Base-by-base conservation (phyloP, 176 grass and related monocot species). In the Tuctoria greenei region DNA sequence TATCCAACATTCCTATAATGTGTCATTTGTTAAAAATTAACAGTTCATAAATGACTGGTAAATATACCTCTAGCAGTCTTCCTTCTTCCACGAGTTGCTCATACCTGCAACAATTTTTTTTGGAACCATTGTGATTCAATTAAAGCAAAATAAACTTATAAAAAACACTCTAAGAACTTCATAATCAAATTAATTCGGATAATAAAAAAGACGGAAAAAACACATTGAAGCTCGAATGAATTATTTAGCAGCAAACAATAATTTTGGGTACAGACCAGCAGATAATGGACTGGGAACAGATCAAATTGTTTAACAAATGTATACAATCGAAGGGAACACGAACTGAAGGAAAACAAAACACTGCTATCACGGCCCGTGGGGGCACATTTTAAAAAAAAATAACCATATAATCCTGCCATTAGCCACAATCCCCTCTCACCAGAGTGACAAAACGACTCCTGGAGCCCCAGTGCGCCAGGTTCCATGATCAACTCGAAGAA, bases 61-160 rank as follows among this genome's bases (percentile, higher is more conserved):
- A 61, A 67, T 41, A 58, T 93, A 94, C 95, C 95, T 98, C 95
- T 76, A 98, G 77, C 35, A 98, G 73, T 67, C 90, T 94, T 65
- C 88, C 91, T 82, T 94, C 89, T 79, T 98, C 86, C 64, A 92
- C 71, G 66, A 98, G 93, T 49, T 93, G 91, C 78, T 98, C 95
- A 27, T 93, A 97, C 85, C 95, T 97, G 88, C 80, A 86, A 35
- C 2, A 26, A 87, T 83, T 79, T 60, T 15, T 26, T 39, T 68
- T 34, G 13, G 18, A 17, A 57, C 56, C 84, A 64, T 34, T 38
- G 67, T 11, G 70, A 17, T 75, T 58, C 31, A 75, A 13, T 31
- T 55, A 36, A 68, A 61, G 67, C 35, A 10, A 78, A 70, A 70
- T 24, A n/a, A 41, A 2, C 34, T 78, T 35, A 77, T 44, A n/a